phyloP scores from a whole-genome alignment of 2,329 filamentous ascomycete genomes.

The Colletotrichum camelliae region DNA sequence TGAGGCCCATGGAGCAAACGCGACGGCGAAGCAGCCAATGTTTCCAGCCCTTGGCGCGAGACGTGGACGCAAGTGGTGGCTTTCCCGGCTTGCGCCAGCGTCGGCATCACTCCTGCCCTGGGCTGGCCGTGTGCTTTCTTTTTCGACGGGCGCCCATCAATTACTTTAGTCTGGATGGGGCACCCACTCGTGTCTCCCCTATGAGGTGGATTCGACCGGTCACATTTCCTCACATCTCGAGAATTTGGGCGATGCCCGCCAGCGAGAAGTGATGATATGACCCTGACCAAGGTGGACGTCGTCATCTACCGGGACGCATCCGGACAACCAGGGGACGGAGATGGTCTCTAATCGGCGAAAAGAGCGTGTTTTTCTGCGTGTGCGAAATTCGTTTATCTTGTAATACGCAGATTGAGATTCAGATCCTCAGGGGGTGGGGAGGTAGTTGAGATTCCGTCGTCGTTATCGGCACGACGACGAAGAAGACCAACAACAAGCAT shows the following conservation, averaged over 20 bases:
- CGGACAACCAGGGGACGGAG: neutral
- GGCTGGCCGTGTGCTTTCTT: constrained; percentile 11
- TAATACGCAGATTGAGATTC: neutral
- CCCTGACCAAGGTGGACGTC: neutral
- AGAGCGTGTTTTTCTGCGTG: neutral
- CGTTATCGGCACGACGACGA: neutral
- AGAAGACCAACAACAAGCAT: neutral
- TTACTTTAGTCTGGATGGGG: neutral
- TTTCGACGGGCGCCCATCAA: neutral
- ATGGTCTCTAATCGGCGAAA: neutral
- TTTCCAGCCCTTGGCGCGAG: neutral
- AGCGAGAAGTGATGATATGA: neutral
- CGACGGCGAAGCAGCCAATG: neutral
- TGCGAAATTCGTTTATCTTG: neutral
- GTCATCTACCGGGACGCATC: neutral
- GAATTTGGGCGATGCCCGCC: neutral
- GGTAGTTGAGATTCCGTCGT: neutral
- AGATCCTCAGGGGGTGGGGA: neutral
- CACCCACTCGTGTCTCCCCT: neutral
- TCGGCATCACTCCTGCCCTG: neutral
- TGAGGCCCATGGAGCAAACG: neutral
- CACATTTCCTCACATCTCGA: neutral
- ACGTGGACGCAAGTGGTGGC: neutral
- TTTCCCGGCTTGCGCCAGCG: constrained; percentile 6
- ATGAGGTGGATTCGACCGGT: neutral